Evolutionary conservation across 208 protist genomes (phyloP), one percentile per base, ranked within the genome.

Genomic region (Crithidia expoeki): DNA sequence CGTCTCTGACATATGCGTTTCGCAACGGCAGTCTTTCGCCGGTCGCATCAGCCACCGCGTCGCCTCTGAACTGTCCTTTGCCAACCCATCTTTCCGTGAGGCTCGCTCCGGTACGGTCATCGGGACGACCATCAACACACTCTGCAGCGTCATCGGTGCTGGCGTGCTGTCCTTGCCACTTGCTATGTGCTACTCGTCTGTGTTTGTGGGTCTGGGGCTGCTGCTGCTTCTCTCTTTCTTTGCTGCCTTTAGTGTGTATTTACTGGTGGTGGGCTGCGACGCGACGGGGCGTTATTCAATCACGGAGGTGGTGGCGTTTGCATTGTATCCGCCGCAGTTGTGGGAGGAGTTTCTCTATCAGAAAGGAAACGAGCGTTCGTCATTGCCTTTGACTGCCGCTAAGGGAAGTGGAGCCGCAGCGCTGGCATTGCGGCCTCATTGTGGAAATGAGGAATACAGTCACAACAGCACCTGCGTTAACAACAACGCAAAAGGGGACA

Each of bases 131-230:
- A 69, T 93, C 47, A 93, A 93, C 66, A 93, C 88, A 7, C 62
- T 90, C 0, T 90, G 84, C 68, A 93, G 88, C 69, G 82, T 93
- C 9, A 85, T 93, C 62, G 88, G 88, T 16, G 88, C 88, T 6
- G 88, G 84, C 2, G 84, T 93, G 32, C 74, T 93, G 9, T 84
- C 88, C 10, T 61, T 93, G 11, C 84, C 88, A 19, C 76, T 93
- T 38, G 88, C 84, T 1, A 64, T 86, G n/a, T 85, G 85, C 74
- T 77, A 86, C 60, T 78, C 88, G 27, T 89, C 84, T 36, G 67
- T 90, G 2, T 19, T 86, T 14, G 70, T 80, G 0, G 85, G 67
- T 7, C 27, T 86, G 34, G 34, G 67, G 16, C 59, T 93, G 27
- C 72, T 93, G 21, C 30, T 80, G 1, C 68, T 79, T 12, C 61